These are phyloP conservation scores for Strobilomyces dryophilus DNA, from an alignment of 768 basidiomycete species.

Conservation along the genomic window DNA sequence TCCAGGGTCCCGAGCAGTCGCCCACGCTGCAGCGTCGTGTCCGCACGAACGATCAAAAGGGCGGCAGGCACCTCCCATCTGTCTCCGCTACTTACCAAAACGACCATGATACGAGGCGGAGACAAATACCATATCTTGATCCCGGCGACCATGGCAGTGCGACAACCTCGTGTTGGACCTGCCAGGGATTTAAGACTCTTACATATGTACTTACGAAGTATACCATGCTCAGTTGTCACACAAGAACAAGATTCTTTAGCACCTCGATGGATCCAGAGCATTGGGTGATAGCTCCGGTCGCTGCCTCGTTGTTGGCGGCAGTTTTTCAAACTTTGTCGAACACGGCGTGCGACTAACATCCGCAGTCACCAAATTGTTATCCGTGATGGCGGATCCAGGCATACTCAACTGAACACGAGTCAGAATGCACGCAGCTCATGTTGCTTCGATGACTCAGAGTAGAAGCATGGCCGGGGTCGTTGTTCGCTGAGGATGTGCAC, in stretches of 20 bases:
- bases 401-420: too few species aligned
- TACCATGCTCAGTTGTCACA: neutral
- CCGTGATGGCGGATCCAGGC: too few species aligned
- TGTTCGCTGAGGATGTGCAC: too few species aligned
- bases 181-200: too few species aligned
- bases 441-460: too few species aligned
- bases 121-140: neutral
- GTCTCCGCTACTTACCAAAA: neutral
- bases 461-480: too few species aligned
- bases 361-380: neutral
- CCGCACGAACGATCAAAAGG: neutral
- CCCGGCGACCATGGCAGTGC: neutral
- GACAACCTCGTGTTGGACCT: conserved; percentile 1
- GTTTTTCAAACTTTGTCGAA: neutral
- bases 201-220: too few species aligned
- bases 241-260: too few species aligned
- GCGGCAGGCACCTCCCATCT: neutral
- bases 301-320: conserved; percentile 2
- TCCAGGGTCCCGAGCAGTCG: conserved; percentile 6
- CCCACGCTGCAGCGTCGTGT: conserved; percentile 14
- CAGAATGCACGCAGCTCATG: too few species aligned
- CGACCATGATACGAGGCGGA: neutral
- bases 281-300: too few species aligned
- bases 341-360: neutral
- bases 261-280: neutral